Percentiles rank a stretch among this genome's conserved stretches.
These are phyloP conservation scores for Puccinia polysora DNA, from an alignment of 1,284 basidiomycete genomes.

Conservation along the genomic window DNA sequence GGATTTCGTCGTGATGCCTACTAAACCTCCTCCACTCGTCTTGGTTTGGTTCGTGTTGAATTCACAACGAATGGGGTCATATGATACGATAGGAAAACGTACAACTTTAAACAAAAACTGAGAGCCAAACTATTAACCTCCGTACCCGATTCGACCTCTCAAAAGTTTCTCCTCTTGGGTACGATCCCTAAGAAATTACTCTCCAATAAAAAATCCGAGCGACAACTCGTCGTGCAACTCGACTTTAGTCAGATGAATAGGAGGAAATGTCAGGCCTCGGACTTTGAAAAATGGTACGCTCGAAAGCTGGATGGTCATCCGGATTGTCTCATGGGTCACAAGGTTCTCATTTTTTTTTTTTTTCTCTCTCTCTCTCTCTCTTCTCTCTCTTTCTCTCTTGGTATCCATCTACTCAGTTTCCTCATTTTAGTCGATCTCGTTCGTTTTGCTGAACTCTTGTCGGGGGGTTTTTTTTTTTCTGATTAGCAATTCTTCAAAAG, in stretches of 20 bases:
- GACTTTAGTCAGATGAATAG: slow-evolving; percentile 73
- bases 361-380: background rate
- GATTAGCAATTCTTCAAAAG: slow-evolving; percentile 84
- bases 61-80: no score
- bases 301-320: slow-evolving; percentile 60
- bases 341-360: no score
- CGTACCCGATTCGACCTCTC: slow-evolving; percentile 84
- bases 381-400: background rate
- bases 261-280: slow-evolving; percentile 66
- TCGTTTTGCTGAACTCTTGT: no score
- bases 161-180: slow-evolving; percentile 81
- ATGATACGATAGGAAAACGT: slow-evolving; percentile 60
- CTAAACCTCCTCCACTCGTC: slow-evolving; percentile 4
- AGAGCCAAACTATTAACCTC: slow-evolving; percentile 74
- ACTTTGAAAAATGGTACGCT: slow-evolving; percentile 88
- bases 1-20: background rate
- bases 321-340: slow-evolving; percentile 91
- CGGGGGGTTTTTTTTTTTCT: slow-evolving; percentile 9
- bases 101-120: slow-evolving; percentile 67
- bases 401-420: background rate
- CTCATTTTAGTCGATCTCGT: background rate
- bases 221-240: slow-evolving; percentile 70
- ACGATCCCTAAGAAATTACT: slow-evolving; percentile 61
- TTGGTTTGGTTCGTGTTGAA: background rate
- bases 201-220: slow-evolving; percentile 57